phyloP scores from a whole-genome alignment of 2,329 filamentous ascomycete species.

The Apiospora saccharicola region DNA sequence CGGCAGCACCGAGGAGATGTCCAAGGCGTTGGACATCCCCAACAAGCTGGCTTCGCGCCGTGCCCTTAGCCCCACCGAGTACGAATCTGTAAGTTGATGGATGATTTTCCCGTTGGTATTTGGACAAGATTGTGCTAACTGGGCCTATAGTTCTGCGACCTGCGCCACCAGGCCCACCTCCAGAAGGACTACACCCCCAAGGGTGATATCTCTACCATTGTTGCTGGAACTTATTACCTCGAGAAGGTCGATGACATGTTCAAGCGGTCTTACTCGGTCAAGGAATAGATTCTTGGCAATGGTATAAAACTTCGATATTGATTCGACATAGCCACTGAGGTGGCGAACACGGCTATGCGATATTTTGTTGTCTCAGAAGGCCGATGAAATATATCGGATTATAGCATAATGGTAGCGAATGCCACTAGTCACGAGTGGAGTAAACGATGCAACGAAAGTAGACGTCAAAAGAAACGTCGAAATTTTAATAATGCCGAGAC shows the following conservation, averaged over 20 bases:
- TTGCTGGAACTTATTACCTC: constrained; percentile 77
- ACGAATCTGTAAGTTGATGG: constrained; percentile 70
- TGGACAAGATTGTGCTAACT: constrained; percentile 34
- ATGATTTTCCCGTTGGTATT: background rate
- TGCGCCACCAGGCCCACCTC: constrained; percentile 84
- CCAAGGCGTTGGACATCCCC: constrained; percentile 73
- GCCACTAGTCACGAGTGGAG: background rate
- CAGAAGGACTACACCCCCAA: constrained; percentile 79
- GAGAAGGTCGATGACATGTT: constrained; percentile 86
- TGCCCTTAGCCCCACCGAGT: constrained; percentile 73
- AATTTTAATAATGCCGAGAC: constrained; percentile 18
- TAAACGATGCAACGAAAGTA: constrained; percentile 18
- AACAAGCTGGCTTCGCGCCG: constrained; percentile 71
- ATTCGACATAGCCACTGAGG: background rate
- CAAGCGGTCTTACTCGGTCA: constrained; percentile 79
- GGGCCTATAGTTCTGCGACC: constrained; percentile 71
- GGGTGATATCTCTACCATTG: constrained; percentile 72
- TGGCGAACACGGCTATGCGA: background rate
- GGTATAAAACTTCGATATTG: background rate
- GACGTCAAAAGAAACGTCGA: constrained; percentile 18
- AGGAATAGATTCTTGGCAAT: constrained; percentile 62
- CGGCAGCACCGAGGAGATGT: constrained; percentile 73
- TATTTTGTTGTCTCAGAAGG: background rate
- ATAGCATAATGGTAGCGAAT: constrained; percentile 6
- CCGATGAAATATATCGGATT: background rate